A percentile compares a stretch with the other conserved stretches of the same genome.
phyloP scores from a whole-genome alignment of 257 asterid genomes.

The Solanum pimpinellifolium region DNA sequence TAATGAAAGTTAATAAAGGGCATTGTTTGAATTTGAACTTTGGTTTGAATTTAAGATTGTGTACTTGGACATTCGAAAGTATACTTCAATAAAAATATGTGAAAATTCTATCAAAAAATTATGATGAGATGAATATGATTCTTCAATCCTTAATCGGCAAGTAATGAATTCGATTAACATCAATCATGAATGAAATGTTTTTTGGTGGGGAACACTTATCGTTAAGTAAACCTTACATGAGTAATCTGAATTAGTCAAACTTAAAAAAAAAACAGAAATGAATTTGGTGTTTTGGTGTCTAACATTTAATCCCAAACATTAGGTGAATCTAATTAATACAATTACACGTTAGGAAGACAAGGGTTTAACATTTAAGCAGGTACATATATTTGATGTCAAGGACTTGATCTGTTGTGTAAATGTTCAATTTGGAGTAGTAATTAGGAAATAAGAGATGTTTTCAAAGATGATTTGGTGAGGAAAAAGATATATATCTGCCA shows the following conservation, averaged over 20 bases:
- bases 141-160: background rate
- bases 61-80: background rate
- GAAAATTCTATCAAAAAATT: background rate
- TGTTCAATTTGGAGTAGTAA: background rate
- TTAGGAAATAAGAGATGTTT: background rate
- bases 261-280: background rate
- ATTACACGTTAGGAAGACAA: background rate
- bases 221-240: background rate
- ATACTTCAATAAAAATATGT: background rate
- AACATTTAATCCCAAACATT: background rate
- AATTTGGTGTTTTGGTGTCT: background rate
- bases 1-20: background rate
- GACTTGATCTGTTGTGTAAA: background rate
- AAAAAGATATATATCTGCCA: background rate
- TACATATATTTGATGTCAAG: background rate
- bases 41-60: background rate
- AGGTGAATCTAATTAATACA: background rate
- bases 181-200: background rate
- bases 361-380: background rate
- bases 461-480: background rate
- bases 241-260: background rate
- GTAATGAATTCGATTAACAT: background rate
- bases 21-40: background rate
- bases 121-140: background rate
- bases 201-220: background rate